Evolutionary conservation across 805 yeast genomes (phyloP).

Genomic region (Kodamaea kaohsiungensis): DNA sequence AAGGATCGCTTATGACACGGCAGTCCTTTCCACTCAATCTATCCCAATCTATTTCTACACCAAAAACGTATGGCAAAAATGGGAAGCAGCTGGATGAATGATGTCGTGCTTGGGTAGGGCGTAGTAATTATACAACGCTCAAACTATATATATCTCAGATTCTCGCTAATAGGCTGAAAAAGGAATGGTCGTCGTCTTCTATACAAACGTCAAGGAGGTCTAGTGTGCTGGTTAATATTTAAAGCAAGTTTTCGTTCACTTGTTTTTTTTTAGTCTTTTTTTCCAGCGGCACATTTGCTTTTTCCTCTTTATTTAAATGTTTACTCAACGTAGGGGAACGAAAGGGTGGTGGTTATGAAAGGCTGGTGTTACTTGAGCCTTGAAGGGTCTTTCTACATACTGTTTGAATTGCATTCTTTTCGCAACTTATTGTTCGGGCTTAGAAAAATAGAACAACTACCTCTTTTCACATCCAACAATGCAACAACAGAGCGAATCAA

Average conservation of each 20-base stretch:
- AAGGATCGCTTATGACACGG: neutral
- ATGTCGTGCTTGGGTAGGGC: neutral
- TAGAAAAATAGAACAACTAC: too few species aligned
- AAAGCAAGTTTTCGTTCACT: slow-evolving; percentile 6
- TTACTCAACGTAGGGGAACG: neutral
- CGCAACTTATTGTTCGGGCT: too few species aligned
- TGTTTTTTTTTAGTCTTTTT: slow-evolving; percentile 1
- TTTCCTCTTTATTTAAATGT: neutral
- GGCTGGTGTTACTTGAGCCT: too few species aligned
- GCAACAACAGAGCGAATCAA: too few species aligned
- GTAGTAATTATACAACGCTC: neutral
- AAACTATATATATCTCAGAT: too few species aligned
- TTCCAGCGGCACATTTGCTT: slow-evolving; percentile 4
- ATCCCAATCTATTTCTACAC: neutral
- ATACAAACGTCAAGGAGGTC: neutral
- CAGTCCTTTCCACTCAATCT: neutral
- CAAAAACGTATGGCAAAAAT: neutral
- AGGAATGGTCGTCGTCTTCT: slow-evolving; percentile 2
- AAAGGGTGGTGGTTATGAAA: too few species aligned
- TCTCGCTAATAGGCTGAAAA: neutral
- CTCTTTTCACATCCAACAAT: too few species aligned
- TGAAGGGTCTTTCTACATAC: too few species aligned
- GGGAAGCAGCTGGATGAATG: neutral
- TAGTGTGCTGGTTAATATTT: slow-evolving; percentile 5
- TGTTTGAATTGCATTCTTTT: too few species aligned